Conservation (phyloP, 2,329 filamentous ascomycete genomes). For the Pseudopithomyces chartarum region DNA sequence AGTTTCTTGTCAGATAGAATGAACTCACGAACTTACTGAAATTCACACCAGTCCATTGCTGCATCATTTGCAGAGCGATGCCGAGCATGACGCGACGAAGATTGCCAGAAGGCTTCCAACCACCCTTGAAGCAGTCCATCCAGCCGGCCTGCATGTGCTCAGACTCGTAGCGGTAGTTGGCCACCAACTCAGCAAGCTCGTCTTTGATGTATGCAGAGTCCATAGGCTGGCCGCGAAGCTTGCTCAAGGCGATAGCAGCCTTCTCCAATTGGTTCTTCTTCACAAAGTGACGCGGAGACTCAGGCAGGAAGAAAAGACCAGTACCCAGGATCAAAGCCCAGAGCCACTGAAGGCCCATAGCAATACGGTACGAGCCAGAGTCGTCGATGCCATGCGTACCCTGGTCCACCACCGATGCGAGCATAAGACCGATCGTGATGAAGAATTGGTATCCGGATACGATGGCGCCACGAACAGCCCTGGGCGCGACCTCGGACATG, state of each 20-base stretch:
- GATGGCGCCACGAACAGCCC: conserved; percentile 76
- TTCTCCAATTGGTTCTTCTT: conserved; percentile 72
- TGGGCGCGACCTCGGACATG: conserved; percentile 79
- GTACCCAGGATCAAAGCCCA: conserved; percentile 77
- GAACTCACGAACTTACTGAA: conserved; percentile 58
- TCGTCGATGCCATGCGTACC: conserved; percentile 66
- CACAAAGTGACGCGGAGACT: conserved; percentile 85
- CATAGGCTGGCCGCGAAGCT: conserved; percentile 73
- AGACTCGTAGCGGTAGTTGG: conserved; percentile 83
- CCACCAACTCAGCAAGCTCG: conserved; percentile 83
- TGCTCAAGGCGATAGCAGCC: conserved; percentile 66
- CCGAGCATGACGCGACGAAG: conserved; percentile 54
- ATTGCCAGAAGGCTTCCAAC: conserved; percentile 58
- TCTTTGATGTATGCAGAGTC: conserved; percentile 76
- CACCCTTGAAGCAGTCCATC: conserved; percentile 67
- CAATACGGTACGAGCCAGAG: conserved; percentile 73
- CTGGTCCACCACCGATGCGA: conserved; percentile 77
- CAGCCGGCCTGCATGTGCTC: conserved; percentile 64
- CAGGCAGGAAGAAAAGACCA: conserved; percentile 78
- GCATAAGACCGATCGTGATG: conserved; percentile 77
- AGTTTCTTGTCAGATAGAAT: not conserved
- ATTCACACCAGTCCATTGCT: conserved; percentile 78
- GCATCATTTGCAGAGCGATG: conserved; percentile 57
- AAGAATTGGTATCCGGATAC: conserved; percentile 86
- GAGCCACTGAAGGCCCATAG: conserved; percentile 77